Conservation (phyloP, 805 yeast species). For the Lachancea mirantina region DNA sequence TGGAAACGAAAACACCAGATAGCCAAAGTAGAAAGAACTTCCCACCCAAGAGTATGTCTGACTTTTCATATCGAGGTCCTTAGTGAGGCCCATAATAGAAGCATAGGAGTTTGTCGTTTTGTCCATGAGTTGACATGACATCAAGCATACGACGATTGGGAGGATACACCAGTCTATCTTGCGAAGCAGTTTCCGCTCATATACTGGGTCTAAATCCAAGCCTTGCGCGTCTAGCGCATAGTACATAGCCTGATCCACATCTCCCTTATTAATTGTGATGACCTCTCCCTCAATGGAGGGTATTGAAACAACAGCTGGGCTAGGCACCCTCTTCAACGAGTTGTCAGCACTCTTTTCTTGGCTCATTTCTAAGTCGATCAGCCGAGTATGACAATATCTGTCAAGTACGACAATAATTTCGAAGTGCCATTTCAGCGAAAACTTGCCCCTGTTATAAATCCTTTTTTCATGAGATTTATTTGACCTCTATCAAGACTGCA, state of each 20-base stretch:
- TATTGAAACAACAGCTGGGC: constrained; percentile 5
- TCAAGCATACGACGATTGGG: constrained; percentile 33
- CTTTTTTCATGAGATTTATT: too few species aligned
- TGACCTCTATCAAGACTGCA: too few species aligned
- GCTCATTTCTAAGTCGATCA: background rate
- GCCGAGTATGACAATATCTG: too few species aligned
- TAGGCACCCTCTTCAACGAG: constrained; percentile 1
- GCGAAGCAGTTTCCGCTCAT: constrained; percentile 29
- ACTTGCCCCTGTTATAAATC: too few species aligned
- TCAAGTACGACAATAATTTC: too few species aligned
- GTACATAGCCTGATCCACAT: constrained; percentile 9
- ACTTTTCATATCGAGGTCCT: constrained; percentile 34
- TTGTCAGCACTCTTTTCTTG: background rate
- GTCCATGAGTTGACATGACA: constrained; percentile 36
- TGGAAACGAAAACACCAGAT: constrained; percentile 41
- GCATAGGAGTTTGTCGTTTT: constrained; percentile 35
- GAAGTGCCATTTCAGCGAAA: too few species aligned
- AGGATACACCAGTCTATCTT: constrained; percentile 35
- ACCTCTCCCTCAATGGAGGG: constrained; percentile 10
- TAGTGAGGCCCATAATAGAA: constrained; percentile 32
- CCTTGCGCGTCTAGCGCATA: constrained; percentile 6
- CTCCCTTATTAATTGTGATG: constrained; percentile 6
- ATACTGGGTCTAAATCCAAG: constrained; percentile 16
- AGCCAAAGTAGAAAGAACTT: constrained; percentile 40
- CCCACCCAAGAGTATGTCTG: constrained; percentile 39